Base-by-base conservation (phyloP, 106 monocot genomes). In the Dioscorea dumetorum region DNA sequence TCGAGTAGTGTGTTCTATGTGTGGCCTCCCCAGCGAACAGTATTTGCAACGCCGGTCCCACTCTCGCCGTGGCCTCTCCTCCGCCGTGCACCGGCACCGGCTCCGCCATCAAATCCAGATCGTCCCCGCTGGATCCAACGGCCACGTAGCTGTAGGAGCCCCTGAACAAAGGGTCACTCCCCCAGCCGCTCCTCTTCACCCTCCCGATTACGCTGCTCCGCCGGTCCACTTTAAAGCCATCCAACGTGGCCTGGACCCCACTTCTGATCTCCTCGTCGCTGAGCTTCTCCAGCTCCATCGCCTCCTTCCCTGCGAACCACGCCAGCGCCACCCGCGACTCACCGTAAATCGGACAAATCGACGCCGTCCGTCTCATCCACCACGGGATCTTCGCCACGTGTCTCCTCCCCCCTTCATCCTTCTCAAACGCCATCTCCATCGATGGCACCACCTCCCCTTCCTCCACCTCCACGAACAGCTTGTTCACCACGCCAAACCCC, bases 401-500 rank as follows among this genome's bases (percentile, higher is more conserved):
- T 24, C 77, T 4, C 59, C 0, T 14, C 21, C 58, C 6, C 41
- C 41, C 41, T 41, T 41, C 41, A 3, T 41, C 41, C 41, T 41
- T 71, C 23, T 78, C 73, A 67, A 92, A 93, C n/a, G 75, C 85
- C 80, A 93, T 33, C 76, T 85, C 74, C 12, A 93, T 73, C 60
- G 72, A 93, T 4, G 93, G 89, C 69, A 89, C 83, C 58, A 4
- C 49, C 57, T 49, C 32, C 20, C 9, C 58, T 1, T 33, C 63
- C 22, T 79, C 81, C 48, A 67, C 49, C 76, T 93, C 83, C 79
- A 93, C 59, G 76, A 93, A 88, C 2, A 93, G 83, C 74, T 93
- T 93, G 79, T 85, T 58, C 41, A 93, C 92, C 52, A 86, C 59
- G 22, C 92, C 92, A 58, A 80, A 93, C 22, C 92, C 92, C 33